Evolutionary conservation across 2,329 filamentous ascomycete genomes (phyloP).

Genomic region (Magnaporthiopsis rhizophila): DNA sequence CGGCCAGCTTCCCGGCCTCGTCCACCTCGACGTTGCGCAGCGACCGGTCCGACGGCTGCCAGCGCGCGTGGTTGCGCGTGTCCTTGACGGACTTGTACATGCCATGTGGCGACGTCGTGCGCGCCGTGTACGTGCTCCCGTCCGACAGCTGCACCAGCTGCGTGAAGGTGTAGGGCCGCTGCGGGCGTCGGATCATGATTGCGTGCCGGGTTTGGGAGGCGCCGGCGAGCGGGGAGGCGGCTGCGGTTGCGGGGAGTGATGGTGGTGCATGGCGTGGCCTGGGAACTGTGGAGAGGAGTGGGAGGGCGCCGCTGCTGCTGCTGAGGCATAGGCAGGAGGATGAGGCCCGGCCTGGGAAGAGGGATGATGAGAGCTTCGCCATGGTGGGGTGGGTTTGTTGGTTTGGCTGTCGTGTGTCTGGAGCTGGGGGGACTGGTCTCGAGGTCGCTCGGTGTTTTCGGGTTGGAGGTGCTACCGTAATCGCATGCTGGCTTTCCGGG

Average conservation of each 20-base stretch:
- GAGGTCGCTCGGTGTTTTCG: neutral
- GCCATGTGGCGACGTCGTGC: conserved; percentile 63
- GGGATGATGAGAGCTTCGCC: conserved; percentile 21
- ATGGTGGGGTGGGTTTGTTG: conserved; percentile 7
- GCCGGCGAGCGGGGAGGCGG: conserved; percentile 23
- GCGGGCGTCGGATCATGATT: conserved; percentile 78
- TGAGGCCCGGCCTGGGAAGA: conserved; percentile 21
- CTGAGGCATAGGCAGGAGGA: conserved; percentile 20
- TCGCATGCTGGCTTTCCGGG: neutral
- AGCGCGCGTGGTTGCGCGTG: conserved; percentile 78
- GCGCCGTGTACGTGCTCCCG: conserved; percentile 74
- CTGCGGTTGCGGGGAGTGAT: conserved; percentile 15
- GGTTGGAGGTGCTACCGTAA: neutral
- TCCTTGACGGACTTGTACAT: conserved; percentile 64
- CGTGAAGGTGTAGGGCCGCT: conserved; percentile 93
- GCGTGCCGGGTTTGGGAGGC: conserved; percentile 62
- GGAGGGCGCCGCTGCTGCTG: conserved; percentile 15
- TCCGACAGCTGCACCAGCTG: conserved; percentile 90
- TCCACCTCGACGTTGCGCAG: conserved; percentile 87
- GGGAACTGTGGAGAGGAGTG: conserved; percentile 10
- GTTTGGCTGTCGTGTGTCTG: conserved; percentile 11
- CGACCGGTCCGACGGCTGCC: conserved; percentile 79
- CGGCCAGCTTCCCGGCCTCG: conserved; percentile 81
- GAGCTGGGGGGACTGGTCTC: no score
- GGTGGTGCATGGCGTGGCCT: conserved; percentile 1